Base-by-base conservation (phyloP, 192 early-diverging fungal genomes). In the Gryganskiella cystojenkinii region DNA sequence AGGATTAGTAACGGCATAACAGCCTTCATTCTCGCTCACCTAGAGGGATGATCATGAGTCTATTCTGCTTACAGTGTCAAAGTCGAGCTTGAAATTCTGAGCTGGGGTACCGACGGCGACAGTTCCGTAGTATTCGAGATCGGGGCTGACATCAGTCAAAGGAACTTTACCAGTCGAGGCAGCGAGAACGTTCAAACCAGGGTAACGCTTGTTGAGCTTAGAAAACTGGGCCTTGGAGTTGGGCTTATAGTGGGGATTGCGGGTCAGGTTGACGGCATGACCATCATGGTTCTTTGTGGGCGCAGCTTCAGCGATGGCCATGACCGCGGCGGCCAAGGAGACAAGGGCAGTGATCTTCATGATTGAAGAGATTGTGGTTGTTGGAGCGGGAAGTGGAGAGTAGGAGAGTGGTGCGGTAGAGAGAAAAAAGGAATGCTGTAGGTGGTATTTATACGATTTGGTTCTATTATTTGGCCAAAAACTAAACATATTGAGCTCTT, bases 91-190 rank as follows among this genome's bases (percentile, higher is more conserved):
- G 80, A 92, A 85, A 19, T 67, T 72, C 58, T 90, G 88, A 31
- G 88, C 83, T 45, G 90, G 90, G 42, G 90, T 85, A n/a, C 90
- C 90, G 45, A 90, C 79, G 5, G 80, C 63, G 30, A 90, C 87
- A 24, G 70, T 78, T 67, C 84, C 88, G 61, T 92, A 90, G 64
- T 92, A 92, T 81, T 91, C 31, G 2, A 50, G 24, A 15, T 19
- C 37, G 37, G 37, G 37, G 37, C 37, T 40, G 37, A 40, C 37
- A 40, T 40, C 37, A 13, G 37, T 40, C 27, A 83, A 17, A 50
- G 47, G 15, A 14, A 55, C 25, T 11, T 4, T 14, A 4, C 27
- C 11, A 31, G 53, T 55, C 27, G 37, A 40, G 5, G 7, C 37
- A 13, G 37, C 37, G 4, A 57, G 20, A 9, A 33, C 30, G 11